Conservation (phyloP, 768 basidiomycete species). For the Podaxis sp. region DNA sequence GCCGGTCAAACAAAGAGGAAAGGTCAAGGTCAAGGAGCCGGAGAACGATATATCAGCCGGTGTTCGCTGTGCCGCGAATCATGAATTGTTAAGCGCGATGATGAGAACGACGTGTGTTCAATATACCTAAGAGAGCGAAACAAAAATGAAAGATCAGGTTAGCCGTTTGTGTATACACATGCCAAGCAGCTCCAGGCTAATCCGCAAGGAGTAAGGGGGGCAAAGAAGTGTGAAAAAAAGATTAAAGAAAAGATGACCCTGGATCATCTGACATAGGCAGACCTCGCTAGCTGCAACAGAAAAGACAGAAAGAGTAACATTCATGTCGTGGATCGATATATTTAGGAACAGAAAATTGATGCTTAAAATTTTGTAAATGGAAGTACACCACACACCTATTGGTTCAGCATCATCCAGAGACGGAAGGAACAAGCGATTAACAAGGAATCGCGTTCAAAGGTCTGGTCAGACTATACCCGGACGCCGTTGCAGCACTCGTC, state of each 20-base stretch:
- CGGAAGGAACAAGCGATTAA: background rate
- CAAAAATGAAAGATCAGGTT: background rate
- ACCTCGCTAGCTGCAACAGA: background rate
- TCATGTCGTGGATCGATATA: background rate
- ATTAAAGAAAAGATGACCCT: background rate
- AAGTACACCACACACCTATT: background rate
- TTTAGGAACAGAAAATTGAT: background rate
- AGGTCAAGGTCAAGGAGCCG: background rate
- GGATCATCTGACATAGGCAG: background rate
- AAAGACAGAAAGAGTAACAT: background rate
- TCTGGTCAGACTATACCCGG: background rate
- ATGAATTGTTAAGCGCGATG: background rate
- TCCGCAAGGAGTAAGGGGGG: background rate
- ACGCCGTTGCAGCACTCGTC: background rate
- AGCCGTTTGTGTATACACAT: background rate
- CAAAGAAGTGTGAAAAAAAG: background rate
- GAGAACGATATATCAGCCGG: too few species aligned
- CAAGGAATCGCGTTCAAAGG: slow-evolving; percentile 3
- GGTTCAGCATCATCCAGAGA: background rate
- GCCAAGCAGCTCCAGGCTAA: background rate
- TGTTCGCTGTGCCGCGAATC: background rate
- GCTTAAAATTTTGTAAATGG: background rate
- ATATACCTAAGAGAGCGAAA: background rate
- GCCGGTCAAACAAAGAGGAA: too few species aligned
- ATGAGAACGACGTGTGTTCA: background rate